A percentile compares a stretch with the other conserved stretches of the same genome.
These are phyloP conservation scores for Detonula confervacea DNA, from an alignment of 352 stramenopile species.

Conservation along the genomic window DNA sequence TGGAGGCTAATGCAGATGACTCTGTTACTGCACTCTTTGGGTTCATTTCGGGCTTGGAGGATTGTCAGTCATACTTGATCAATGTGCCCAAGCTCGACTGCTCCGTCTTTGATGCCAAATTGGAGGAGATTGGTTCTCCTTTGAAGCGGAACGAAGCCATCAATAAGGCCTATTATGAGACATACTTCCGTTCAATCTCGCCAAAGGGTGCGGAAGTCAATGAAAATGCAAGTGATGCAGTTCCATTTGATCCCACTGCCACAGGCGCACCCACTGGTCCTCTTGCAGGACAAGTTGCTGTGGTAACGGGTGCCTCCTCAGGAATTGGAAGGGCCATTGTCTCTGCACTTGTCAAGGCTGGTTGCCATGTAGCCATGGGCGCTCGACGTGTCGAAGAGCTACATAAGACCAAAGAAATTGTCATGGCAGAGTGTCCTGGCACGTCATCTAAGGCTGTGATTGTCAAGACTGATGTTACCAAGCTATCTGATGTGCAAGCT, in stretches of 20 bases:
- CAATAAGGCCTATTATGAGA: slow-evolving; percentile 32
- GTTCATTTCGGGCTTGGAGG: slow-evolving; percentile 42
- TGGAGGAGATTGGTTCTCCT: slow-evolving; percentile 13
- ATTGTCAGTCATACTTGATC: slow-evolving; percentile 28
- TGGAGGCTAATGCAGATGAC: slow-evolving; percentile 15
- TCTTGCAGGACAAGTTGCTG: slow-evolving; percentile 41
- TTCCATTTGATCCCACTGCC: slow-evolving; percentile 22
- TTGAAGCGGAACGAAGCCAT: slow-evolving; percentile 34
- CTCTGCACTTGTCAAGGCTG: slow-evolving; percentile 28
- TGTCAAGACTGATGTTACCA: slow-evolving; percentile 62
- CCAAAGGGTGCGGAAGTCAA: background rate
- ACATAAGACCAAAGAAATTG: slow-evolving; percentile 30
- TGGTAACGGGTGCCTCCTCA: slow-evolving; percentile 40
- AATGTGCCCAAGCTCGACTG: slow-evolving; percentile 41
- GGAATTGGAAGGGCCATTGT: slow-evolving; percentile 48
- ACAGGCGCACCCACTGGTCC: slow-evolving; percentile 14
- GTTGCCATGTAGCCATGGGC: slow-evolving; percentile 50
- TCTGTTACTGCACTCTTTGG: slow-evolving; percentile 31
- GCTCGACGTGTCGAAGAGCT: slow-evolving; percentile 40
- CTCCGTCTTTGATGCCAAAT: slow-evolving; percentile 35
- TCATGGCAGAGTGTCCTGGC: slow-evolving; percentile 27
- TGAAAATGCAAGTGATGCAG: background rate
- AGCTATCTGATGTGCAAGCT: slow-evolving; percentile 42
- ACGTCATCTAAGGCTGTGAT: slow-evolving; percentile 35
- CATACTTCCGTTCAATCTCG: slow-evolving; percentile 40